Evolutionary conservation across 805 yeast genomes (phyloP), one percentile per base, ranked within the genome.

Genomic region (Kuraishia molischiana): DNA sequence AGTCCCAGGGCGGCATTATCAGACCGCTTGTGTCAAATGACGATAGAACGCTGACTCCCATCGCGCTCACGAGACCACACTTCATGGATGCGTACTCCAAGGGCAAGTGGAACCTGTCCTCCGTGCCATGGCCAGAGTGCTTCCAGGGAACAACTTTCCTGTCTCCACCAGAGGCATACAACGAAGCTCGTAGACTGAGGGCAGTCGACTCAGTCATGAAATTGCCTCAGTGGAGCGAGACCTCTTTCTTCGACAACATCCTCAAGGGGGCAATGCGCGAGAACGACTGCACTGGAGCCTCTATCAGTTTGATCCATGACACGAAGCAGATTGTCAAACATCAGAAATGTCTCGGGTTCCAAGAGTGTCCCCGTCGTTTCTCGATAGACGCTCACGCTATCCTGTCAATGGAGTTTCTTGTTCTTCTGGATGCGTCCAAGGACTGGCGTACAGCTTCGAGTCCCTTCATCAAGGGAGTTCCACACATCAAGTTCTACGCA

Each of bases 341-440:
- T 46, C 72, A 72, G 39, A 58, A 66, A 8, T 62, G 70, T 5
- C 57, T 77, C 26, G 67, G 66, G 4, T 56, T 69, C 39, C 61
- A 55, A n/a, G 73, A 66, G 40, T 66, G 76, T 36, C 76, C 77
- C 10, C 61, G 85, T 37, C 56, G 54, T 17, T 58, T 76, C 2
- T 76, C 86, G 5, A 54, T 83, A 34, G 92, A 83, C 51, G 76
- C 76, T 6, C 90, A 83, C 56, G 65, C 86, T 0, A 65, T 83
- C 2, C 56, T 83, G 26, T 78, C 87, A 0, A 53, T 62, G 5
- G 76, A 66, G 2, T 65, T 67, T 42, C 71, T 83, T 38, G 59
- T 75, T 3, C 45, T 83, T 5, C 51, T 66, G 4, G 84, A 82
- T 52, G 77, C 87, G 2, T 53, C 74, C 4, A 58, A 59, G 26